Evolutionary conservation across 2,329 filamentous ascomycete genomes (phyloP).

Genomic region (Pseudogymnoascus sp.): DNA sequence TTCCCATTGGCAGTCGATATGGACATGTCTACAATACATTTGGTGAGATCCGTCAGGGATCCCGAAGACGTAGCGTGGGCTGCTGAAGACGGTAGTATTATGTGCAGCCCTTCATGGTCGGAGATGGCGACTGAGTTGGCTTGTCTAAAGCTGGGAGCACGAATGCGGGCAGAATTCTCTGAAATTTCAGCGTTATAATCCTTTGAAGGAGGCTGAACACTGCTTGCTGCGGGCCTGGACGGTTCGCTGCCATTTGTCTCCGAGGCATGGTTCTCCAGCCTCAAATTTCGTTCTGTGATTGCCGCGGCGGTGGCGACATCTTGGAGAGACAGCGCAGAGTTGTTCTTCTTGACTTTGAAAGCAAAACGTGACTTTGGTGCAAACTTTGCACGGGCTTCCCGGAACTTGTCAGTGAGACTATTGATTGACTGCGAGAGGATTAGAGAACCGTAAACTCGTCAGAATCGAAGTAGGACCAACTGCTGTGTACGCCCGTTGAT

Average conservation of each 20-base stretch:
- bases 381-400: constrained; percentile 58
- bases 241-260: constrained; percentile 8
- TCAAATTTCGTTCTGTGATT: constrained; percentile 24
- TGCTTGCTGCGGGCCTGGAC: constrained; percentile 31
- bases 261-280: constrained; percentile 17
- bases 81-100: constrained; percentile 66
- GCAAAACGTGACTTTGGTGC: constrained; percentile 74
- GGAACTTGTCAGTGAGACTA: constrained; percentile 68
- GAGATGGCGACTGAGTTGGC: constrained; percentile 56
- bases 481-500: constrained; percentile 78
- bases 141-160: constrained; percentile 57
- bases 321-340: constrained; percentile 45
- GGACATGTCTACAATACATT: constrained; percentile 76
- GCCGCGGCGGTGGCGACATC: constrained; percentile 45
- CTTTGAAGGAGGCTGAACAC: constrained; percentile 29
- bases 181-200: constrained; percentile 54
- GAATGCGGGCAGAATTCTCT: constrained; percentile 34
- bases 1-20: constrained; percentile 51
- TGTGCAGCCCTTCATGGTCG: constrained; percentile 60
- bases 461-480: constrained; percentile 35
- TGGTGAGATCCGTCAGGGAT: constrained; percentile 59
- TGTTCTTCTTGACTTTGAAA: constrained; percentile 59
- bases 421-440: constrained; percentile 59
- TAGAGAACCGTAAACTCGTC: not conserved
- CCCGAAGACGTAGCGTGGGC: constrained; percentile 66